These are phyloP conservation scores for Fusarium compactum DNA, from an alignment of 2,329 filamentous ascomycete genomes.

Conservation along the genomic window DNA sequence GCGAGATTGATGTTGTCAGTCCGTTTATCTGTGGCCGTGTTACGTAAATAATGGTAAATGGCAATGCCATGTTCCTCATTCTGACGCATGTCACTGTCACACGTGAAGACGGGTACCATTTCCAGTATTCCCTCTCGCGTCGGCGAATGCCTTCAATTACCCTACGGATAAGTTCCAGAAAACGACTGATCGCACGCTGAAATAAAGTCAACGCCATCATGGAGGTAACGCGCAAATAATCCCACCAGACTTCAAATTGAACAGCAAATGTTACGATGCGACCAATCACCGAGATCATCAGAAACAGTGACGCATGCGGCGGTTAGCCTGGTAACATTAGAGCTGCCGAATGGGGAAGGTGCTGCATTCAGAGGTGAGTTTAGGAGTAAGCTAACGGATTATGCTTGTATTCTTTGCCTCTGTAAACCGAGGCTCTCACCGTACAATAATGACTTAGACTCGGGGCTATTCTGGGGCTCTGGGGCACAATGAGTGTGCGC, in stretches of 20 bases:
- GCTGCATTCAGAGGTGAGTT: background rate
- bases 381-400: background rate
- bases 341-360: background rate
- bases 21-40: background rate
- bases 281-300: background rate
- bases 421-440: background rate
- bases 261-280: background rate
- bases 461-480: background rate
- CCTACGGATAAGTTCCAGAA: background rate
- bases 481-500: background rate
- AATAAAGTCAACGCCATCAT: background rate
- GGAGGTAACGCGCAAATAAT: background rate
- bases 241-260: background rate
- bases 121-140: background rate
- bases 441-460: background rate
- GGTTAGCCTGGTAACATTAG: background rate
- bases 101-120: background rate
- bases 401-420: background rate
- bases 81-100: background rate
- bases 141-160: background rate
- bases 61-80: background rate
- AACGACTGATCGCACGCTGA: background rate
- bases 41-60: background rate
- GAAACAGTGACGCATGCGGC: background rate
- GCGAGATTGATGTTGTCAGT: background rate